Base-by-base conservation (phyloP, 2,329 filamentous ascomycete species). In the Apiospora rasikravindrae region DNA sequence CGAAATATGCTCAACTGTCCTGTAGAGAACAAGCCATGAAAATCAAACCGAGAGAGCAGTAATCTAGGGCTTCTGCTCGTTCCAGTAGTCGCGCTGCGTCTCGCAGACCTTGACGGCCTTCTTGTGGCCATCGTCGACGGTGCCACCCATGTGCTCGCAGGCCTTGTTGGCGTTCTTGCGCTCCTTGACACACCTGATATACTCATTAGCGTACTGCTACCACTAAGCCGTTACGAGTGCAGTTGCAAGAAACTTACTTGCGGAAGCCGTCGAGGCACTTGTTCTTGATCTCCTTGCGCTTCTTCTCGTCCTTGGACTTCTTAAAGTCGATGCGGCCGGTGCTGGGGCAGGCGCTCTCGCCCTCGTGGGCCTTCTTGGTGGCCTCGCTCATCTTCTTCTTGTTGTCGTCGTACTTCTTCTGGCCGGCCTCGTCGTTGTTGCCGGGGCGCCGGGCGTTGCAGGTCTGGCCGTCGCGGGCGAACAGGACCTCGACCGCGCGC, bases 161-260 rank as follows among this genome's bases (percentile, higher is more conserved):
- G 64, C 64, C 64, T 67, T 67, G 64, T 67, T 67, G 64, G 64
- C 64, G 37, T 40, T 45, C 64, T 67, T 44, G 64, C 64, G 37
- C 64, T 67, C 37, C 37, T 40, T 44, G 22, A 67, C 64, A 19
- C 64, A 67, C 33, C 61, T 67, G 19, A 1, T 1, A 19, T 29
- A 11, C 29, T 5, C 29, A 13, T 57, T 57, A 29, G 14, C 40
- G 8, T 14, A 42, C 40, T 42, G 40, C 3, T 42, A 2, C 40
- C 7, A 1, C 40, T 33, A 33, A 33, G 7, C 6, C 47, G 1
- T 24, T n/a, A 22, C n/a, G 7, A 8, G 19, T n/a, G 45, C 0
- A n/a, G 45, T 51, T 14, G 4, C 16, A 8, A 16, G 24, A 29
- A 57, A 29, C 61, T 42, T 44, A 67, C 64, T 42, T 24, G 6